These are phyloP conservation scores for Trichoderma sp. DNA, from an alignment of 2,329 filamentous ascomycete genomes.

Conservation along the genomic window DNA sequence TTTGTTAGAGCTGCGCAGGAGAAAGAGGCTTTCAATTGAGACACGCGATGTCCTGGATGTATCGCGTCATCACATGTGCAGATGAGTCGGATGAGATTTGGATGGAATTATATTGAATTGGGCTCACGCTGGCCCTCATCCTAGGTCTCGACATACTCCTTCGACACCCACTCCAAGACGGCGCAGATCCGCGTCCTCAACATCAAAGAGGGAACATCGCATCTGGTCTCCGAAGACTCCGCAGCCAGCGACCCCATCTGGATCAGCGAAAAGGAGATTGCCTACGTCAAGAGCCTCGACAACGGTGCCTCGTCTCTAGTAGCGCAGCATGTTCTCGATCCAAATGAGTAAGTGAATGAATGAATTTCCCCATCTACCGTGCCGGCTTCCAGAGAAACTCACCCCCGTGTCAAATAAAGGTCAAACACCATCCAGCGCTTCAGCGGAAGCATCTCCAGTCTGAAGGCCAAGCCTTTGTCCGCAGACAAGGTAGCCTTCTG, in stretches of 20 bases:
- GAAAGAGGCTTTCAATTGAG: background rate
- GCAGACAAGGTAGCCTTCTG: slow-evolving; percentile 53
- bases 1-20: background rate
- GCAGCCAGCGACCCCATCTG: slow-evolving; percentile 71
- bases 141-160: slow-evolving; percentile 73
- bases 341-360: slow-evolving; percentile 40
- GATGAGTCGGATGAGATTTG: background rate
- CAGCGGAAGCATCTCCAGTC: slow-evolving; percentile 54
- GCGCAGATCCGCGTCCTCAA: slow-evolving; percentile 71
- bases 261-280: slow-evolving; percentile 65
- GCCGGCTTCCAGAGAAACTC: background rate
- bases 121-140: background rate
- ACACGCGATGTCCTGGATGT: background rate
- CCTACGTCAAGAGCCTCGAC: slow-evolving; percentile 52
- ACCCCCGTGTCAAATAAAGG: slow-evolving; percentile 22
- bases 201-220: slow-evolving; percentile 63
- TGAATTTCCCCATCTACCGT: background rate
- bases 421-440: slow-evolving; percentile 35
- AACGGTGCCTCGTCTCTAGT: slow-evolving; percentile 49
- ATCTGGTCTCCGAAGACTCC: slow-evolving; percentile 62
- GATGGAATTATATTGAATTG: background rate
- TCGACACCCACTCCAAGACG: slow-evolving; percentile 67
- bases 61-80: background rate
- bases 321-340: slow-evolving; percentile 33
- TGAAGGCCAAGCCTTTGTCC: slow-evolving; percentile 55